Evolutionary conservation across 345 rosid genomes (phyloP).

Genomic region (Acer negundo): DNA sequence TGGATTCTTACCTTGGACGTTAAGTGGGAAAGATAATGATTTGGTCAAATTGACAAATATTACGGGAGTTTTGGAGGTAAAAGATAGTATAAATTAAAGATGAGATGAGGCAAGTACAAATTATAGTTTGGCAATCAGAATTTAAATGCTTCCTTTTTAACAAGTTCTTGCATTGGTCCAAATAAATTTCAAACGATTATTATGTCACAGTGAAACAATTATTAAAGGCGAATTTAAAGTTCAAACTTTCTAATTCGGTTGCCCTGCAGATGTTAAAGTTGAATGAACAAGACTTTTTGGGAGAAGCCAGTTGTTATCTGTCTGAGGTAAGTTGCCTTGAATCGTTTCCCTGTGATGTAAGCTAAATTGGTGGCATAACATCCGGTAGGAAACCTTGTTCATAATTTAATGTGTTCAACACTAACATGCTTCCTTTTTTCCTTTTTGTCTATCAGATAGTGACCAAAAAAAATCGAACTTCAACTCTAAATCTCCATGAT

Average conservation of each 20-base stretch:
- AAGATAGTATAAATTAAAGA: neutral
- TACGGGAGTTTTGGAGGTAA: neutral
- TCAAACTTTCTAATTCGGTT: constrained; percentile 5
- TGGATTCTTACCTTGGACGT: neutral
- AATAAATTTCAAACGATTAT: neutral
- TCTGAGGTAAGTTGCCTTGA: constrained; percentile 46
- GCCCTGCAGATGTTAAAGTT: constrained; percentile 53
- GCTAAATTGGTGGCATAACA: neutral
- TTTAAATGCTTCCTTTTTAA: neutral
- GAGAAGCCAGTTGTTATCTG: constrained; percentile 71
- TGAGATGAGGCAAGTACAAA: neutral
- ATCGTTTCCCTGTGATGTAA: too few species aligned
- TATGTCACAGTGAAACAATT: neutral
- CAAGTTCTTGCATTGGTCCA: constrained; percentile 1
- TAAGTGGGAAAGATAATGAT: neutral
- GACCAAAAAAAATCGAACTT: constrained; percentile 49
- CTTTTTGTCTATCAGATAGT: constrained; percentile 50
- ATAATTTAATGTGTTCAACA: neutral
- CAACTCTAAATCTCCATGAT: constrained; percentile 54
- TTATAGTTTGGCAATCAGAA: neutral
- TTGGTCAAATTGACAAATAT: neutral
- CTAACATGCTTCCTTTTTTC: neutral
- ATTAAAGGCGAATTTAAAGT: constrained; percentile 6
- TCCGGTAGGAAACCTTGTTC: neutral
- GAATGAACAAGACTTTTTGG: constrained; percentile 70